Evolutionary conservation across 1,284 basidiomycete genomes (phyloP).

Genomic region (Violaceomyces palustris): DNA sequence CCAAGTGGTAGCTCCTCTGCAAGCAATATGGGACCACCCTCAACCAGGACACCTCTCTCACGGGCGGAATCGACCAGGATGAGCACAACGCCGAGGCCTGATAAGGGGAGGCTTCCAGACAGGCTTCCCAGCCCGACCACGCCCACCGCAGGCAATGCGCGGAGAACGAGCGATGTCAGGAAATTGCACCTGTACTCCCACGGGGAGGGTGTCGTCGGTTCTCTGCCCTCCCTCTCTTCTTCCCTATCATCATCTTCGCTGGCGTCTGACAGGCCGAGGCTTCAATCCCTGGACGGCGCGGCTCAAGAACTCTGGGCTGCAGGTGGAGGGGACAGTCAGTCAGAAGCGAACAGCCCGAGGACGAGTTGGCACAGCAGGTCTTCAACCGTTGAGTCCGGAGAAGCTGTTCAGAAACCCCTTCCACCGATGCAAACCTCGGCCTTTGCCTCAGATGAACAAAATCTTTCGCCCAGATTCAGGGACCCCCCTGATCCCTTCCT

Average conservation of each 20-base stretch:
- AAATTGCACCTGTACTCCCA: too few relatives aligned
- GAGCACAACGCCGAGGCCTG: too few relatives aligned
- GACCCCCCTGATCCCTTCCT: conserved; percentile 1
- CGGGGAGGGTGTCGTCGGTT: too few relatives aligned
- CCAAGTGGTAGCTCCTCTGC: too few relatives aligned
- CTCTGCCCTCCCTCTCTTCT: too few relatives aligned
- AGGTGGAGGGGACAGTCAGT: conserved; percentile 16
- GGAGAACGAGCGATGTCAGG: too few relatives aligned
- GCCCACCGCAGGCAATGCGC: too few relatives aligned
- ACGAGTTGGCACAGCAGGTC: conserved; percentile 39
- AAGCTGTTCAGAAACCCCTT: conserved; percentile 20
- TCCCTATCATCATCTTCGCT: background rate
- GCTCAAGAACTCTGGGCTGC: conserved; percentile 20
- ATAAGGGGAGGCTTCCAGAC: too few relatives aligned
- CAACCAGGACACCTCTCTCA: too few relatives aligned
- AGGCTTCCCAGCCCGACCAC: too few relatives aligned
- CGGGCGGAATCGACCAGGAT: too few relatives aligned
- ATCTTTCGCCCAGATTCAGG: conserved; percentile 13
- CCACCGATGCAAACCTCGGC: conserved; percentile 4
- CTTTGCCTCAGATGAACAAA: conserved; percentile 15
- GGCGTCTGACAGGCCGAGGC: background rate
- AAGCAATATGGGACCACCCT: too few relatives aligned
- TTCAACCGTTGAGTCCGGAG: conserved; percentile 32
- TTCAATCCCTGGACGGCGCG: conserved; percentile 12
- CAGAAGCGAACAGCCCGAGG: conserved; percentile 20